Evolutionary conservation across 1,284 basidiomycete species (phyloP).

Genomic region (Pseudozyma sp.): DNA sequence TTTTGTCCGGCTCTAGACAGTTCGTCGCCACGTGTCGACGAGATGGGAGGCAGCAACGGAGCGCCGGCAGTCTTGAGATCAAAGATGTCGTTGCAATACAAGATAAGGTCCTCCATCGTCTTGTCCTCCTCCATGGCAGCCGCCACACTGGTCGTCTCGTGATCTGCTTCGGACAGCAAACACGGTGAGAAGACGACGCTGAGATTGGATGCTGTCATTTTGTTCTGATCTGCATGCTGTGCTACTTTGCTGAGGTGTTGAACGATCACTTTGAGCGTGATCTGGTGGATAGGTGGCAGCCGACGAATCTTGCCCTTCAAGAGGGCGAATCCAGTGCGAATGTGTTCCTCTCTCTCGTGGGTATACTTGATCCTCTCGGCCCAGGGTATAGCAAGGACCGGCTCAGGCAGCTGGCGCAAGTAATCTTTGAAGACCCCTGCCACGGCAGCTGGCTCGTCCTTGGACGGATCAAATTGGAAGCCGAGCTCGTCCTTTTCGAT

Average conservation of each 20-base stretch:
- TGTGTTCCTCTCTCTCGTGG: slow-evolving; percentile 74
- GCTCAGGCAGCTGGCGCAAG: slow-evolving; percentile 90
- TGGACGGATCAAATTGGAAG: slow-evolving; percentile 80
- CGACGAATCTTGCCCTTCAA: slow-evolving; percentile 65
- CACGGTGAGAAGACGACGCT: slow-evolving; percentile 67
- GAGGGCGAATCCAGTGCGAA: slow-evolving; percentile 68
- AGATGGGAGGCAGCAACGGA: slow-evolving; percentile 45
- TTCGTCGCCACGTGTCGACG: slow-evolving; percentile 20
- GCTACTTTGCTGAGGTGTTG: slow-evolving; percentile 87
- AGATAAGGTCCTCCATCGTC: slow-evolving; percentile 64
- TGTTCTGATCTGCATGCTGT: slow-evolving; percentile 80
- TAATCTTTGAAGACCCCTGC: slow-evolving; percentile 91
- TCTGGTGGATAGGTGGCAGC: slow-evolving; percentile 83
- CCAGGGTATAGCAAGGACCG: slow-evolving; percentile 86
- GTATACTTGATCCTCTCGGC: slow-evolving; percentile 77
- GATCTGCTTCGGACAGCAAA: slow-evolving; percentile 60
- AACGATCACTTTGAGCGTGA: slow-evolving; percentile 85
- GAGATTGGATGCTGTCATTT: slow-evolving; percentile 85
- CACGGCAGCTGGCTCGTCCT: slow-evolving; percentile 89
- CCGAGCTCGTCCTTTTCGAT: slow-evolving; percentile 89
- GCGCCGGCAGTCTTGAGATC: slow-evolving; percentile 54
- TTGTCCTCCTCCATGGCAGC: slow-evolving; percentile 66
- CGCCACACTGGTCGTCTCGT: slow-evolving; percentile 60
- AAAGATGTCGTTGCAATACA: slow-evolving; percentile 59
- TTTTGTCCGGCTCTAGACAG: slow-evolving; percentile 28